Evolutionary conservation across 2,329 filamentous ascomycete genomes (phyloP), one percentile per base, ranked within the genome.

Genomic region (Scortechinia acanthostroma): DNA sequence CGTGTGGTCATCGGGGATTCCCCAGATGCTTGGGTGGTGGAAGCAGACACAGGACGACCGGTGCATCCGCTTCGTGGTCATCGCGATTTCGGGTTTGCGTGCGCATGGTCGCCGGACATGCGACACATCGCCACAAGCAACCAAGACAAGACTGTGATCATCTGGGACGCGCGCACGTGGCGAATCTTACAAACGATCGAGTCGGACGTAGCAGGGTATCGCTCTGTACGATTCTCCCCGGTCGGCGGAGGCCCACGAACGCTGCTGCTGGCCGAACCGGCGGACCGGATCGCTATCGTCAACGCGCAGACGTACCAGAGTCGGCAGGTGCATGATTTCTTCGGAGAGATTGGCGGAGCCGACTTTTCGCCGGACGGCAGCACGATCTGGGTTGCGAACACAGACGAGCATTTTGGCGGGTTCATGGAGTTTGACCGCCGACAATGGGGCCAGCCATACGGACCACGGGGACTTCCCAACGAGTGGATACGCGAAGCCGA

Each of bases 31-130:
- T 64, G 63, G 55, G 53, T 69, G 16, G 56, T 68, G 4, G 64
- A 69, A 50, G 61, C 64, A 10, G 66, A 69, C 25, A 65, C 59
- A 1, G 66, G 66, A 1, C 57, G 58, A 43, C 58, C 58, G 0
- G 53, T 69, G 2, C 60, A 63, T 22, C 55, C 56, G 6, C 57
- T 69, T 4, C 55, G 52, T 3, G 64, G 63, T 21, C 66, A 69
- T 47, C 58, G 53, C 22, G 66, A 69, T 46, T 69, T 62, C 49
- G 66, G 65, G 16, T 69, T 69, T 46, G 66, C 66, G 4, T 69
- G 66, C 48, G 65, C 64, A 3, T 69, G 66, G 66, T 67, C 66
- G 2, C 64, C 64, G 0, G 66, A 69, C 51, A 67, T 68, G 60
- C 58, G 61, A n/a, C 66, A 69, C 43, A 60, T 69, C 43, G 66